A percentile compares a stretch with the other conserved stretches of the same genome.
Conservation (phyloP, 1,284 basidiomycete genomes). For the Hymenochaete sp. region DNA sequence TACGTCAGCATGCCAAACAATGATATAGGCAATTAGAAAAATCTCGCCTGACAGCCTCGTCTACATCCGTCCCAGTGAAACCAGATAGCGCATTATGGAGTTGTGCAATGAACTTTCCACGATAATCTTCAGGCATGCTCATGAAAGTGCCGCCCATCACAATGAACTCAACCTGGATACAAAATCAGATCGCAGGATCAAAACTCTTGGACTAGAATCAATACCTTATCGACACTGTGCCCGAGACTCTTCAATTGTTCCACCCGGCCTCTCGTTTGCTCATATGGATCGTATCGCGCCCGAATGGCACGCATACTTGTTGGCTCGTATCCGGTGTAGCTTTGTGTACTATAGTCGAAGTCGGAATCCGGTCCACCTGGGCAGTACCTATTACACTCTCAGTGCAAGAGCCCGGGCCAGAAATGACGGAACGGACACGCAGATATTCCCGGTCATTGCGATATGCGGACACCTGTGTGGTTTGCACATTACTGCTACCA, state of each 20-base stretch:
- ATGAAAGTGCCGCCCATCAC: constrained; percentile 99
- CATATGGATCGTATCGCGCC: constrained; percentile 97
- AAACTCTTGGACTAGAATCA: neutral
- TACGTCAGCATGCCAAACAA: neutral
- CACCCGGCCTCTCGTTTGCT: constrained; percentile 91
- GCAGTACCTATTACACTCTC: constrained; percentile 65
- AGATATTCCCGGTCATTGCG: constrained; percentile 99
- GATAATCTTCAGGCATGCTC: constrained; percentile 97
- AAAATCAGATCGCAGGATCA: neutral
- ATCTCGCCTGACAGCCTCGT: constrained; percentile 85
- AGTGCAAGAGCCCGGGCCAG: neutral
- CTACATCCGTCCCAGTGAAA: constrained; percentile 87
- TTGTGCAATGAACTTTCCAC: constrained; percentile 90
- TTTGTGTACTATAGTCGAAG: constrained; percentile 99
- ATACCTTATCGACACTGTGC: constrained; percentile 95
- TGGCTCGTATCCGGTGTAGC: constrained; percentile 95
- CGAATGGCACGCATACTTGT: constrained; percentile 99
- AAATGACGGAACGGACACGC: constrained; percentile 57
- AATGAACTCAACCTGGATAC: constrained; percentile 84
- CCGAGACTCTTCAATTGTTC: constrained; percentile 93
- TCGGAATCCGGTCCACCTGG: constrained; percentile 99
- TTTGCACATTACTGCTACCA: constrained; percentile 99
- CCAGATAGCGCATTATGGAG: constrained; percentile 96
- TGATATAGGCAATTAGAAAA: neutral
- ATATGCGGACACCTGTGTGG: constrained; percentile 99